Percentiles rank a stretch among this genome's conserved stretches.
Evolutionary conservation across 2,329 filamentous ascomycete species (phyloP).

Genomic region (Cercospora zeina): DNA sequence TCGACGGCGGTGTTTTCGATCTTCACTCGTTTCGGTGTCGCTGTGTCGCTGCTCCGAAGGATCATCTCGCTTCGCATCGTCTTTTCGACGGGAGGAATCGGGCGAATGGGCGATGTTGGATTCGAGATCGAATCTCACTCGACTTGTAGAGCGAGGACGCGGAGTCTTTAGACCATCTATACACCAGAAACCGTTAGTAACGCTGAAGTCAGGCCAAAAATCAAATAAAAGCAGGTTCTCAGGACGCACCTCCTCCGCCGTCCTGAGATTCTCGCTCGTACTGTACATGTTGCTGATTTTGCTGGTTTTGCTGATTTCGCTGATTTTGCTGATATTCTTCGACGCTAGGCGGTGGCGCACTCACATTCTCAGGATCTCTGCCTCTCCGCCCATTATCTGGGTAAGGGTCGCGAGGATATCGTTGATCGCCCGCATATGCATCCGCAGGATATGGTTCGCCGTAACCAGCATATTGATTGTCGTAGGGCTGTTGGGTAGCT

Average conservation of each 20-base stretch:
- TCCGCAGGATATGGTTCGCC: conserved; percentile 37
- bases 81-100: conserved; percentile 29
- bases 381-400: conserved; percentile 33
- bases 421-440: conserved; percentile 38
- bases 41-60: conserved; percentile 25
- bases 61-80: conserved; percentile 30
- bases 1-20: conserved; percentile 28
- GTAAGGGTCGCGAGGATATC: conserved; percentile 32
- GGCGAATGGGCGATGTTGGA: conserved; percentile 37
- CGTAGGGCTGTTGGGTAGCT: conserved; percentile 34
- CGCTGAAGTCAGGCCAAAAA: conserved; percentile 1
- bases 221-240: conserved; percentile 22
- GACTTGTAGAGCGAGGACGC: conserved; percentile 33
- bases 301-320: conserved; percentile 14
- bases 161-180: conserved; percentile 38
- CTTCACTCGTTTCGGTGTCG: conserved; percentile 27
- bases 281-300: conserved; percentile 19
- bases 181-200: conserved; percentile 10
- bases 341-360: conserved; percentile 39
- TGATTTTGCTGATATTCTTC: conserved; percentile 21
- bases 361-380: conserved; percentile 50
- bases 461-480: conserved; percentile 38
- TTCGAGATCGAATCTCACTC: conserved; percentile 39
- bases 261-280: conserved; percentile 36
- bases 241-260: conserved; percentile 33